These are phyloP conservation scores for Poronia punctata DNA, from an alignment of 495 filamentous ascomycete genomes.

Conservation along the genomic window DNA sequence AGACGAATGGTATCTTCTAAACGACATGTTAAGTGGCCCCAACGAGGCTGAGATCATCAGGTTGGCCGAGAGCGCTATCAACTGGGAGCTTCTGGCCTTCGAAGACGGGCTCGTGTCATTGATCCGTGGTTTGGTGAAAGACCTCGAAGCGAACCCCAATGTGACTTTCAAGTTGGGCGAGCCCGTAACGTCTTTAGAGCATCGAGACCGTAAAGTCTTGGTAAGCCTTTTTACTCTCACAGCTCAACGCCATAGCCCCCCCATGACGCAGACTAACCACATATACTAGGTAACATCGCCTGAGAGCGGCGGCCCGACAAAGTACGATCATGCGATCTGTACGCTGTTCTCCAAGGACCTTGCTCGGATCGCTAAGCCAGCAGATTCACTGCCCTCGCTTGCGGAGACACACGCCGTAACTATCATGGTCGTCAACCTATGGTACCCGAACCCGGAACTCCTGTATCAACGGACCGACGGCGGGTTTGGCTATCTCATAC, in stretches of 20 bases:
- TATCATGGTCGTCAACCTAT: slow-evolving; percentile 89
- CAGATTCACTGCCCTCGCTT: slow-evolving; percentile 41
- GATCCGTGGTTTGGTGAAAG: slow-evolving; percentile 36
- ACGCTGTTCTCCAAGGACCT: slow-evolving; percentile 54
- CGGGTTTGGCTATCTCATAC: slow-evolving; percentile 89
- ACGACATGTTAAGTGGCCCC: slow-evolving; percentile 9
- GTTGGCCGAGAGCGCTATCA: slow-evolving; percentile 11
- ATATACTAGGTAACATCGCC: slow-evolving; percentile 25
- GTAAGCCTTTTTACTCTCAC: no score
- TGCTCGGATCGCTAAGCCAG: slow-evolving; percentile 31
- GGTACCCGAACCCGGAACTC: slow-evolving; percentile 59
- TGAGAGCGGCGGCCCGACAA: slow-evolving; percentile 4
- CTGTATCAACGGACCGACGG: slow-evolving; percentile 46
- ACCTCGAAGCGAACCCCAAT: slow-evolving; percentile 39
- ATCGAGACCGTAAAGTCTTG: slow-evolving; percentile 12
- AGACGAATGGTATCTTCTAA: slow-evolving; percentile 10
- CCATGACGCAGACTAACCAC: not conserved
- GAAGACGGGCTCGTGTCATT: slow-evolving; percentile 52
- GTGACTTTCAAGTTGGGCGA: slow-evolving; percentile 46
- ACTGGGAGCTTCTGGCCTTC: slow-evolving; percentile 34
- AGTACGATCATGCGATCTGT: slow-evolving; percentile 62
- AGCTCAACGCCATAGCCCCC: no score
- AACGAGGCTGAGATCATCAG: slow-evolving; percentile 12
- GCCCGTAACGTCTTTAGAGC: slow-evolving; percentile 29
- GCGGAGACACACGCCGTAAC: slow-evolving; percentile 58